Conservation (phyloP, 2,329 filamentous ascomycete genomes). For the Neonectria hederae region DNA sequence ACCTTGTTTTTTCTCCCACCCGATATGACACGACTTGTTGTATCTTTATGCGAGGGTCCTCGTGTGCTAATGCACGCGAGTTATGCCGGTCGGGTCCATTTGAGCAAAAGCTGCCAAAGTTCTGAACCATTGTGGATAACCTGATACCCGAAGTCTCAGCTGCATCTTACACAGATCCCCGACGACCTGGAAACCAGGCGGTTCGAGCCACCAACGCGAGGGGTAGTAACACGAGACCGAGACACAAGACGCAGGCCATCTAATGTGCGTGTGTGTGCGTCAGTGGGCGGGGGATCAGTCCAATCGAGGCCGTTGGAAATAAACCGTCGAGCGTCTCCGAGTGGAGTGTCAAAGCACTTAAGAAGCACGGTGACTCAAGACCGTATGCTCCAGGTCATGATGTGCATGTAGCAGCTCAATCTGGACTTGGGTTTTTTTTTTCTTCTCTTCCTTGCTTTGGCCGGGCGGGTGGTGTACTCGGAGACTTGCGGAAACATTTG, state of each 20-base stretch:
- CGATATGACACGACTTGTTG: slow-evolving; percentile 31
- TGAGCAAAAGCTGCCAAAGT: slow-evolving; percentile 18
- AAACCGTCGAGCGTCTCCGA: slow-evolving; percentile 26
- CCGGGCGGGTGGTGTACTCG: not conserved
- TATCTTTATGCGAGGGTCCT: slow-evolving; percentile 31
- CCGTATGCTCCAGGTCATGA: slow-evolving; percentile 12
- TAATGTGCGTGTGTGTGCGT: slow-evolving; percentile 21
- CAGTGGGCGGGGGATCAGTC: slow-evolving; percentile 21
- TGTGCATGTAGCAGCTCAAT: slow-evolving; percentile 8
- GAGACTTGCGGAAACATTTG: not conserved
- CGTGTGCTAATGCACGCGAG: slow-evolving; percentile 26
- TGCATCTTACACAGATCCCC: slow-evolving; percentile 24
- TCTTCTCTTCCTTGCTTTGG: slow-evolving; percentile 10
- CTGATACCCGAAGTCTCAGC: slow-evolving; percentile 20
- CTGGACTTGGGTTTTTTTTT: not conserved
- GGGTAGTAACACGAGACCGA: slow-evolving; percentile 26
- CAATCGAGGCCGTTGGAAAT: slow-evolving; percentile 18
- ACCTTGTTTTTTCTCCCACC: slow-evolving; percentile 9
- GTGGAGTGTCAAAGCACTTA: slow-evolving; percentile 27
- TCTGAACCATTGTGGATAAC: slow-evolving; percentile 21
- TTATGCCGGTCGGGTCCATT: slow-evolving; percentile 24
- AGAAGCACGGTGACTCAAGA: slow-evolving; percentile 14
- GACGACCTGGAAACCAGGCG: slow-evolving; percentile 12
- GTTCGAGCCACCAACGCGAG: slow-evolving; percentile 24
- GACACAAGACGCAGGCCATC: slow-evolving; percentile 29